These are phyloP conservation scores for Desmodesmus armatus DNA, from an alignment of 139 green algal species.

Conservation along the genomic window DNA sequence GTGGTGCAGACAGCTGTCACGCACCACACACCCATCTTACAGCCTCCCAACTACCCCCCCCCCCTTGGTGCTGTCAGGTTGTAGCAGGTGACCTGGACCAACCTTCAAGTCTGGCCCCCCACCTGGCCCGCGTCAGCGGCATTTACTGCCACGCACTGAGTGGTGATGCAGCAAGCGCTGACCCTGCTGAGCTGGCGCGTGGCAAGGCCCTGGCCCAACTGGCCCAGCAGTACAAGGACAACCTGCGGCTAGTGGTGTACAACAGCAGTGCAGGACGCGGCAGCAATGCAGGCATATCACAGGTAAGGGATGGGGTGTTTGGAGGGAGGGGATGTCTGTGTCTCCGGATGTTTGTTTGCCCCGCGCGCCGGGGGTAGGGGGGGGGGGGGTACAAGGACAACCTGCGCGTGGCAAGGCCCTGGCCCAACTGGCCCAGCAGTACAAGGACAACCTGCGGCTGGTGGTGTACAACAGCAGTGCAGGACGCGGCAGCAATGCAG, in stretches of 20 bases:
- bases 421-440: slow-evolving; percentile 18
- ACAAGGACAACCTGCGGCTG: slow-evolving; percentile 39
- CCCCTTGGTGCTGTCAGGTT: too few species aligned
- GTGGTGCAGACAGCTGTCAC: too few species aligned
- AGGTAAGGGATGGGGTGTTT: slow-evolving; percentile 25
- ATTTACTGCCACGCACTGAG: slow-evolving; percentile 62
- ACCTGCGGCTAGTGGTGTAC: slow-evolving; percentile 54
- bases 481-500: slow-evolving; percentile 48
- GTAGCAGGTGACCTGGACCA: slow-evolving; percentile 47
- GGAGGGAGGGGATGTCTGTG: too few species aligned
- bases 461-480: slow-evolving; percentile 60
- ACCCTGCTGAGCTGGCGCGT: slow-evolving; percentile 54
- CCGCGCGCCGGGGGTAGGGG: too few species aligned
- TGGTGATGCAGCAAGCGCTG: slow-evolving; percentile 51
- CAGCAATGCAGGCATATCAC: slow-evolving; percentile 52
- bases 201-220: slow-evolving; percentile 34
- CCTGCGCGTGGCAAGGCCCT: slow-evolving; percentile 29
- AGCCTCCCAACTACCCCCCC: too few species aligned
- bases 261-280: slow-evolving; percentile 53
- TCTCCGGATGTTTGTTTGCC: too few species aligned
- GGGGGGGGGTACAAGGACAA: neutral
- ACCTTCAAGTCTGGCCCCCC: slow-evolving; percentile 9
- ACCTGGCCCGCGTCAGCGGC: slow-evolving; percentile 12
- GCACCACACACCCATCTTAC: too few species aligned
- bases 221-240: too few species aligned